Percentiles rank a stretch among this genome's conserved stretches.
Conservation (phyloP, 345 rosid genomes). For the Aquilaria sinensis region DNA sequence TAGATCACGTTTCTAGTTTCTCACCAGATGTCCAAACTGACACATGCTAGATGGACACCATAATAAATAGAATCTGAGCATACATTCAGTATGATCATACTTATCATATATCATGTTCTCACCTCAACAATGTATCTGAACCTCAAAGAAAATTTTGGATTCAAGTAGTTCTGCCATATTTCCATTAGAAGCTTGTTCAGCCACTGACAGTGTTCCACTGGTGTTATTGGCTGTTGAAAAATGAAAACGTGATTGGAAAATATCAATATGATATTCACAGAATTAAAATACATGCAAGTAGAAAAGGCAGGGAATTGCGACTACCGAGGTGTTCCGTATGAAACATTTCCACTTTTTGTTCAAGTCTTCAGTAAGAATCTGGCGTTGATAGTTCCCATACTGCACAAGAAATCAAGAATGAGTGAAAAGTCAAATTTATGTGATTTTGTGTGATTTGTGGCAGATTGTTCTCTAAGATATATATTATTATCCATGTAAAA, state of each 20-base stretch:
- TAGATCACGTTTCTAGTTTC: no score
- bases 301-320: conserved; percentile 2
- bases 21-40: no score
- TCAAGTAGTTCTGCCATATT: conserved; percentile 68
- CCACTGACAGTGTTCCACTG: conserved; percentile 96
- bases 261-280: neutral
- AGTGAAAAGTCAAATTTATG: no score
- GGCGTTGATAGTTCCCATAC: conserved; percentile 73
- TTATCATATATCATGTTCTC: conserved; percentile 13
- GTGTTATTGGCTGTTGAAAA: conserved; percentile 61
- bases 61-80: no score
- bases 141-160: conserved; percentile 60
- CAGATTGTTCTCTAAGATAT: no score
- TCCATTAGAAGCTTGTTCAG: conserved; percentile 78
- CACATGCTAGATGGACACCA: no score
- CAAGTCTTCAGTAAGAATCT: conserved; percentile 65
- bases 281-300: conserved; percentile 10
- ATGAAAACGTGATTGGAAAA: conserved; percentile 6
- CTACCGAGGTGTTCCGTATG: conserved; percentile 52
- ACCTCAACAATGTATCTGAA: conserved; percentile 86
- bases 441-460: no score
- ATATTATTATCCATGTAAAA: no score
- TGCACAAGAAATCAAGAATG: conserved; percentile 17
- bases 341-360: conserved; percentile 77
- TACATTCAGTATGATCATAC: no score